These are phyloP conservation scores for Termitomyces eurrhizus DNA, from an alignment of 768 basidiomycete species.

Conservation along the genomic window DNA sequence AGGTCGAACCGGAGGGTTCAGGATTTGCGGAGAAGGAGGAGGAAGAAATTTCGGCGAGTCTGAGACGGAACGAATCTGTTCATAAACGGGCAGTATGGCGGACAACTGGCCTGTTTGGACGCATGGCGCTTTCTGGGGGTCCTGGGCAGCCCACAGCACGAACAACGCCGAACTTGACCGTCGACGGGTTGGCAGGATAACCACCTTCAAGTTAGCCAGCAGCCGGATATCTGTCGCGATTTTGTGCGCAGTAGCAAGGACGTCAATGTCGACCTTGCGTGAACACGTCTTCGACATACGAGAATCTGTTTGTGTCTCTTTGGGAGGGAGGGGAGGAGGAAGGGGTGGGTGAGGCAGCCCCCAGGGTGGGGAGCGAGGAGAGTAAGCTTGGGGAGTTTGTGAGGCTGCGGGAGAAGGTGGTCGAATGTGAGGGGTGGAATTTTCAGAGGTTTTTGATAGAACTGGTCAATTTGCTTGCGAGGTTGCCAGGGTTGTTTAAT, in stretches of 20 bases:
- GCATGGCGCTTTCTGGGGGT: no score
- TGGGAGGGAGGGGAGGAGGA: no score
- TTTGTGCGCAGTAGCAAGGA: slow-evolving; percentile 94
- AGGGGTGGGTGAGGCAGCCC: no score
- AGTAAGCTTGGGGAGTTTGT: no score
- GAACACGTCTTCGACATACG: slow-evolving; percentile 98
- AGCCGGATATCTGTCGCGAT: slow-evolving; percentile 94
- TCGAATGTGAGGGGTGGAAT: slow-evolving; percentile 57
- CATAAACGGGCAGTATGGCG: slow-evolving; percentile 26
- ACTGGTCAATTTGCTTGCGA: slow-evolving; percentile 68
- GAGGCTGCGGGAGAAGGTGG: slow-evolving; percentile 53
- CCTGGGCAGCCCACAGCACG: no score
- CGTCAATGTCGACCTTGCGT: slow-evolving; percentile 94
- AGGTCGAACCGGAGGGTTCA: neutral
- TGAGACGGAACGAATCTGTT: slow-evolving; percentile 21
- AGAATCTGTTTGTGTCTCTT: slow-evolving; percentile 45
- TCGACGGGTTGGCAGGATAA: neutral
- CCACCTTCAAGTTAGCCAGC: slow-evolving; percentile 87
- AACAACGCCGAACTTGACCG: no score
- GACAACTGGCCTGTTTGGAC: slow-evolving; percentile 29
- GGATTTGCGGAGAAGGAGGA: slow-evolving; percentile 7
- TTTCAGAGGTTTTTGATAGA: slow-evolving; percentile 69
- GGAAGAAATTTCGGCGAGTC: slow-evolving; percentile 4
- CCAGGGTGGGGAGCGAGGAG: slow-evolving; percentile 34
- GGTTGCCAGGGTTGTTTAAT: slow-evolving; percentile 70